These are phyloP conservation scores for Geotrichum cucujoidarum DNA, from an alignment of 1,139 yeast species.

Conservation along the genomic window DNA sequence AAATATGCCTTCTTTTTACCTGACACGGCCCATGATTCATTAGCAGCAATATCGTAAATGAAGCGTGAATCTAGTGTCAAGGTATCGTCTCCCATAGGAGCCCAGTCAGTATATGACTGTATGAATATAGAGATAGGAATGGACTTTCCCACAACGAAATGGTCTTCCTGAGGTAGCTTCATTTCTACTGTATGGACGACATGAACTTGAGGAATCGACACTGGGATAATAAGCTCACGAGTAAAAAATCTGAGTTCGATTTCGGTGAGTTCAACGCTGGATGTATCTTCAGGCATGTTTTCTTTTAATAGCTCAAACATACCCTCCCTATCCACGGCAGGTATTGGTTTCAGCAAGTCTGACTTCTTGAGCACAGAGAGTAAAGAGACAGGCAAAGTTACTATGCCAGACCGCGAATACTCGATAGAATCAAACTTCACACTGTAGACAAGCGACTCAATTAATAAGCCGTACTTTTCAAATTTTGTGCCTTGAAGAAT, in stretches of 20 bases:
- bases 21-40: conserved; percentile 57
- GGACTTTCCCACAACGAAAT: conserved; percentile 50
- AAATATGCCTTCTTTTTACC: conserved; percentile 55
- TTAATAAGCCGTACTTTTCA: conserved; percentile 11
- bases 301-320: conserved; percentile 6
- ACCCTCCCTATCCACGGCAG: background rate
- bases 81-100: conserved; percentile 21
- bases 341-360: conserved; percentile 5
- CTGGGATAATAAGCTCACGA: conserved; percentile 27
- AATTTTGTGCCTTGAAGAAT: conserved; percentile 35
- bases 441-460: conserved; percentile 10
- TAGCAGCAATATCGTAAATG: conserved; percentile 39
- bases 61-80: conserved; percentile 25
- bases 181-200: conserved; percentile 30
- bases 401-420: conserved; percentile 21
- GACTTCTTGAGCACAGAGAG: conserved; percentile 3
- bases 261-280: conserved; percentile 11
- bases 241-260: conserved; percentile 18
- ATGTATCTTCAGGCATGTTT: conserved; percentile 1
- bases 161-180: conserved; percentile 22
- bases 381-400: conserved; percentile 4
- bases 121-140: conserved; percentile 45
- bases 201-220: conserved; percentile 30
- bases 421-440: conserved; percentile 20
- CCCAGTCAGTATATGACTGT: conserved; percentile 47